Evolutionary conservation across 2,329 filamentous ascomycete species (phyloP), one percentile per base, ranked within the genome.

Genomic region (Paraphoma chrysanthemicola): DNA sequence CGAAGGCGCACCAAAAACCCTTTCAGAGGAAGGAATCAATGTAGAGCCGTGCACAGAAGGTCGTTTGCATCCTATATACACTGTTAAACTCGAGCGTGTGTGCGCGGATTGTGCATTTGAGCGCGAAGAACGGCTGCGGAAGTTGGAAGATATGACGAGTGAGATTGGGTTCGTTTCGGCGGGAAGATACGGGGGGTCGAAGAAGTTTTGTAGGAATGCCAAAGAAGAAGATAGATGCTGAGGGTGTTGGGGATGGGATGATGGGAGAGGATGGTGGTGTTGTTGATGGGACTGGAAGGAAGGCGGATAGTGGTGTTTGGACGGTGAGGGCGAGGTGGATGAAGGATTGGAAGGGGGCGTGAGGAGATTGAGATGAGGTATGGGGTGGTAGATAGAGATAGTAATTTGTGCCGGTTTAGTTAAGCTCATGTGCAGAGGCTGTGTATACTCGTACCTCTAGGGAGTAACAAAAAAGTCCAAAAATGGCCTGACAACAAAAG

Each of bases 31-130:
- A 2, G 23, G 23, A 23, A 23, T 2, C 5, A 23, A 23, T 23
- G 6, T 47, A 14, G 31, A 41, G 18, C 44, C 55, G 6, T 64
- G 62, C 30, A 17, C 8, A 41, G 28, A 53, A 57, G 46, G 53
- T 33, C 59, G 44, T 5, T 51, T 46, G 39, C 57, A 62, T 48
- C 59, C 59, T 5, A 28, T 64, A 6, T 55, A 64, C 39, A 60
- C 51, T 8, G 52, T 55, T 10, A 44, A 44, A 44, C 48, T 60
- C 14, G 62, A 59, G 41, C 46, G 46, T 12, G 18, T 60, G 28
- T 62, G 62, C 23, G 54, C 51, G 14, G 10, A 23, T 16, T 66
- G 63, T 42, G 45, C 51, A 16, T 6, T 38, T 12, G 51, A 50
- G 7, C 57, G 50, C 41, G 51, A 58, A n/a, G 28, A 56, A 30